Evolutionary conservation across 345 rosid genomes (phyloP), one percentile per base, ranked within the genome.

Genomic region (Stellera chamaejasme): DNA sequence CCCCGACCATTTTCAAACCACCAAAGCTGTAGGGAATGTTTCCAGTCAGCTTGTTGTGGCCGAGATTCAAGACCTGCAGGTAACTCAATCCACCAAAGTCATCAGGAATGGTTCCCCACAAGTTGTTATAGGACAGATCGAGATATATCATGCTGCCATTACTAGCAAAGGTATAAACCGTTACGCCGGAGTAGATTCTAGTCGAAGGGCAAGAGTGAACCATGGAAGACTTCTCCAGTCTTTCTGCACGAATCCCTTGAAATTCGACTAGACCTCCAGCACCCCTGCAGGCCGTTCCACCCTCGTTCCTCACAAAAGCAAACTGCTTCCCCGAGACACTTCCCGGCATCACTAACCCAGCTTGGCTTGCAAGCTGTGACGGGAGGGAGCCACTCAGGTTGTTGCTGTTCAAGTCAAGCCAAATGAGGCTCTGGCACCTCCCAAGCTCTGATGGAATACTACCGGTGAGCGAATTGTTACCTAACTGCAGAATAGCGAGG

Each of bases 391-490:
- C 98, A 4, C 64, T 62, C 13, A 92, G 67, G 39, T 66, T 42
- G 58, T 92, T 92, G 77, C 98, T 92, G 71, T 92, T 92, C 57
- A 92, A 75, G 65, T 92, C 98, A 1, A 92, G 93, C 98, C 98
- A 92, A 48, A 92, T 84, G 44, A 92, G 87, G 74, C 83, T 92
- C 68, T 55, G 73, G 63, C 95, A 88, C 58, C 75, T 73, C 48
- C 93, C 95, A 3, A 92, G 77, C 72, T 84, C 87, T 0, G 74
- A 67, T 16, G 98, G 98, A 52, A 92, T 81, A 15, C 41, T 43
- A 46, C 98, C 98, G 2, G 79, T 71, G 58, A 92, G 85, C 0
- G 96, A 84, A 60, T 92, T 92, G 79, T 84, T 88, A 43, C 96
- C 98, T 6, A 92, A 68, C 61, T 92, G 98, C 62, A 92, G 75